phyloP scores from a whole-genome alignment of 225 moss, liverwort and hornwort species.

The Asterella californica region DNA sequence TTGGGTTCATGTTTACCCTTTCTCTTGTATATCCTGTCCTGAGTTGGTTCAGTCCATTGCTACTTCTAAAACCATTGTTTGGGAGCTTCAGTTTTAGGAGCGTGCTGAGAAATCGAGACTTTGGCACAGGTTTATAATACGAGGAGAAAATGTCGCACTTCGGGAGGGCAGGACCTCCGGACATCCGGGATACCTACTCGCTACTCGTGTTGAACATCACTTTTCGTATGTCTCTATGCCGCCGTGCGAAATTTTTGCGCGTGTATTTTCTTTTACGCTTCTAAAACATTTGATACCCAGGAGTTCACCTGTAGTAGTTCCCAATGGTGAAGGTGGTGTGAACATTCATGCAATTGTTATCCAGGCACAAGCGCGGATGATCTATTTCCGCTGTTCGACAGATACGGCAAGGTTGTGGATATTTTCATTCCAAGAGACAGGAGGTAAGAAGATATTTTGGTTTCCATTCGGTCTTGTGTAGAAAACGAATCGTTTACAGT shows the following conservation, averaged over 20 bases:
- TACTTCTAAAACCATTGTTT: not conserved
- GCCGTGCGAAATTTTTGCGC: no score
- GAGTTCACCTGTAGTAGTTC: no score
- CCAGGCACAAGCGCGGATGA: constrained; percentile 96
- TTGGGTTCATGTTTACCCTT: not conserved
- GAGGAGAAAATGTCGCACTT: constrained; percentile 78
- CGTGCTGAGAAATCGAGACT: not conserved
- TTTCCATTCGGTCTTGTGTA: not conserved
- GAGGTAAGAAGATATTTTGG: constrained; percentile 45
- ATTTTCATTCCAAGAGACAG: constrained; percentile 96
- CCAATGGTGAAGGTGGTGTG: not conserved
- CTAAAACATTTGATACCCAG: no score
- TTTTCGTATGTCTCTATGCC: constrained; percentile 56
- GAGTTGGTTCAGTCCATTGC: not conserved
- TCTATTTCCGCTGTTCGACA: constrained; percentile 89
- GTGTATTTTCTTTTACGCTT: not conserved
- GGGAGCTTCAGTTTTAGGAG: not conserved
- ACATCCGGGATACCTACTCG: constrained; percentile 89
- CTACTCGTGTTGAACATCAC: constrained; percentile 96
- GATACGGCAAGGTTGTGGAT: constrained; percentile 94
- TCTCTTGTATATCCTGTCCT: not conserved
- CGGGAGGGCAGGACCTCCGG: constrained; percentile 91
- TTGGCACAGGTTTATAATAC: not conserved
- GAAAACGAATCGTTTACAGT: not conserved
- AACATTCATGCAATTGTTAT: not conserved